phyloP scores from a whole-genome alignment of 2,329 filamentous ascomycete genomes.

The Fusarium coicis region DNA sequence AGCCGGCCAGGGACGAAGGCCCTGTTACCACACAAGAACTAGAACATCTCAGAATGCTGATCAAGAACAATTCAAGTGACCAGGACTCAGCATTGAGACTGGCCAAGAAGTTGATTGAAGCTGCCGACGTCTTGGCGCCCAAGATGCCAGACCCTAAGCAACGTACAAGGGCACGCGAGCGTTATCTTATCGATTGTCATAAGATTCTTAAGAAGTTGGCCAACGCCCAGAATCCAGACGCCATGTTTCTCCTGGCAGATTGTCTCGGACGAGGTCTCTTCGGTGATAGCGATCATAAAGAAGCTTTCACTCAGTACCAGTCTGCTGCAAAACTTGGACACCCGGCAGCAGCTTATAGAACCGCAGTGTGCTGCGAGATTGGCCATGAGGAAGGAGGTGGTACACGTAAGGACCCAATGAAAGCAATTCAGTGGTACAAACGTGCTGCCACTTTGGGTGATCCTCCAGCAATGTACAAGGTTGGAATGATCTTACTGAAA shows the following conservation, averaged over 20 bases:
- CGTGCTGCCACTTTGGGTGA: constrained; percentile 91
- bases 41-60: constrained; percentile 75
- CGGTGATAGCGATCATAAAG: constrained; percentile 86
- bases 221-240: constrained; percentile 77
- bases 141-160: constrained; percentile 74
- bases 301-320: constrained; percentile 94
- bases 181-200: constrained; percentile 85
- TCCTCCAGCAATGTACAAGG: constrained; percentile 96
- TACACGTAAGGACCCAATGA: constrained; percentile 88
- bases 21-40: constrained; percentile 82
- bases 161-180: constrained; percentile 80
- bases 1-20: constrained; percentile 46
- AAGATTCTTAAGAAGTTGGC: constrained; percentile 93
- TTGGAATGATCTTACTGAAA: constrained; percentile 95
- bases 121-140: constrained; percentile 77
- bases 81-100: constrained; percentile 76
- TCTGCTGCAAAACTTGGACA: constrained; percentile 92
- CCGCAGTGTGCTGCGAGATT: constrained; percentile 97
- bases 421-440: constrained; percentile 98
- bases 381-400: constrained; percentile 94
- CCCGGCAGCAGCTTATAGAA: constrained; percentile 87
- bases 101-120: constrained; percentile 88
- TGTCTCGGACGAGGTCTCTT: constrained; percentile 85
- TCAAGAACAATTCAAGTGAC: constrained; percentile 78
- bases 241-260: constrained; percentile 95